Conservation (phyloP, 331 rosid species). For the Cucumis variabilis region DNA sequence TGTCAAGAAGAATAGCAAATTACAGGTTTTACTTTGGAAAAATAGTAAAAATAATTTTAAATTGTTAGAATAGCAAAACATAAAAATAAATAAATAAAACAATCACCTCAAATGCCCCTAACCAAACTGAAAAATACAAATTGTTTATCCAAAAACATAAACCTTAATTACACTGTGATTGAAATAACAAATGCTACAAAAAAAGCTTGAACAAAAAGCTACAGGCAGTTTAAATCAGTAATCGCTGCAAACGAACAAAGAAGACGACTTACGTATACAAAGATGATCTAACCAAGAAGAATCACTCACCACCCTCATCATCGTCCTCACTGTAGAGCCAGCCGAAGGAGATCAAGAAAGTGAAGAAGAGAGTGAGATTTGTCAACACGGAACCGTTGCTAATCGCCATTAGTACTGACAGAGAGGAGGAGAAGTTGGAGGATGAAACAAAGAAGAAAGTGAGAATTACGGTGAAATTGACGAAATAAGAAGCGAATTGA, state of each 20-base stretch:
- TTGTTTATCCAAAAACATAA: too few relatives aligned
- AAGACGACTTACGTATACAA: not conserved
- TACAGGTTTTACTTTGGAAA: too few relatives aligned
- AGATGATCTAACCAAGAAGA: slow-evolving; percentile 16
- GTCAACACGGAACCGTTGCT: slow-evolving; percentile 24
- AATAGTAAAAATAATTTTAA: too few relatives aligned
- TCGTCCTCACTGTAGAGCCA: not conserved
- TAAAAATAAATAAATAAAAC: too few relatives aligned
- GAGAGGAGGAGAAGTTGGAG: slow-evolving; percentile 3
- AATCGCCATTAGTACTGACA: not conserved
- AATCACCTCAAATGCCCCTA: too few relatives aligned
- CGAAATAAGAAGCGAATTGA: slow-evolving; percentile 73
- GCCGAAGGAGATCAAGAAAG: not conserved
- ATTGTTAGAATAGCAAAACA: too few relatives aligned
- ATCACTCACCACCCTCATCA: not conserved
- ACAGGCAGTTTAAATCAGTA: slow-evolving; percentile 20
- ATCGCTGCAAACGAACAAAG: slow-evolving; percentile 12
- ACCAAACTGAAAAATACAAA: too few relatives aligned
- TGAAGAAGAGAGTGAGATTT: slow-evolving; percentile 31
- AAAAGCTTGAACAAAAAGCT: too few relatives aligned
- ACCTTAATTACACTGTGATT: too few relatives aligned
- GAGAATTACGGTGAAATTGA: slow-evolving; percentile 81
- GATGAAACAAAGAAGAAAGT: slow-evolving; percentile 30
- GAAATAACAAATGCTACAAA: too few relatives aligned
- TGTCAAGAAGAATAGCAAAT: too few relatives aligned